Evolutionary conservation across 1,284 basidiomycete genomes (phyloP).

Genomic region (Ganoderma boninense): DNA sequence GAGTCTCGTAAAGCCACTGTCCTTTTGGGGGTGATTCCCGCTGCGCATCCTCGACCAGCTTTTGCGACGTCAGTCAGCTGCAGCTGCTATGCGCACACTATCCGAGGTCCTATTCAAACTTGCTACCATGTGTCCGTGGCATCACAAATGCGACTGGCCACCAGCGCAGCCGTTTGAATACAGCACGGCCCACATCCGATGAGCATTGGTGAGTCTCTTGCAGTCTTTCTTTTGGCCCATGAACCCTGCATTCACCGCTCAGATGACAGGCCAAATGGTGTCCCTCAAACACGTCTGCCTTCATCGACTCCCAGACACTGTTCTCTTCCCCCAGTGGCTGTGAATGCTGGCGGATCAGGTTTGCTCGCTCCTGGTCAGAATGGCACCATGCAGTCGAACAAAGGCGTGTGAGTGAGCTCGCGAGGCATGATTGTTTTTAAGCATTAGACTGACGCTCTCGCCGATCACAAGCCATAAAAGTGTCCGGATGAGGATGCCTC

Average conservation of each 20-base stretch:
- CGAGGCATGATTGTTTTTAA: not conserved
- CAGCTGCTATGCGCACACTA: slow-evolving; percentile 1
- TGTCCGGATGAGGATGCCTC: slow-evolving; percentile 21
- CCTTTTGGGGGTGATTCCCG: slow-evolving; percentile 16
- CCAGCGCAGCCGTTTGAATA: slow-evolving; percentile 19
- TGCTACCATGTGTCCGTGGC: slow-evolving; percentile 27
- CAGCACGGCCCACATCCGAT: slow-evolving; percentile 2
- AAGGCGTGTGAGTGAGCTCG: slow-evolving; percentile 7
- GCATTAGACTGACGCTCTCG: slow-evolving; percentile 14
- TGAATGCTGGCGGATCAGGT: not conserved
- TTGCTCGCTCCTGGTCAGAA: slow-evolving; percentile 14
- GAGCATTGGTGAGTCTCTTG: not conserved
- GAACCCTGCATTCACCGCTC: slow-evolving; percentile 20
- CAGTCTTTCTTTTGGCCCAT: no score
- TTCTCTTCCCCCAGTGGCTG: not conserved
- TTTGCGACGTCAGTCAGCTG: slow-evolving; percentile 13
- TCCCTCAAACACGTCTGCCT: not conserved
- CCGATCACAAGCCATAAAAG: slow-evolving; percentile 16
- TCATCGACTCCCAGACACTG: slow-evolving; percentile 3
- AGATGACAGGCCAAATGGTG: slow-evolving; percentile 3
- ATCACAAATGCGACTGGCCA: slow-evolving; percentile 20
- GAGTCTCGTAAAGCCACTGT: slow-evolving; percentile 9
- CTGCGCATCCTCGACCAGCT: not conserved
- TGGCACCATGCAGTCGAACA: slow-evolving; percentile 18
- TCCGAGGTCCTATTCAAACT: slow-evolving; percentile 18